Evolutionary conservation across 768 basidiomycete species (phyloP).

Genomic region (Lactarius akahatsu): DNA sequence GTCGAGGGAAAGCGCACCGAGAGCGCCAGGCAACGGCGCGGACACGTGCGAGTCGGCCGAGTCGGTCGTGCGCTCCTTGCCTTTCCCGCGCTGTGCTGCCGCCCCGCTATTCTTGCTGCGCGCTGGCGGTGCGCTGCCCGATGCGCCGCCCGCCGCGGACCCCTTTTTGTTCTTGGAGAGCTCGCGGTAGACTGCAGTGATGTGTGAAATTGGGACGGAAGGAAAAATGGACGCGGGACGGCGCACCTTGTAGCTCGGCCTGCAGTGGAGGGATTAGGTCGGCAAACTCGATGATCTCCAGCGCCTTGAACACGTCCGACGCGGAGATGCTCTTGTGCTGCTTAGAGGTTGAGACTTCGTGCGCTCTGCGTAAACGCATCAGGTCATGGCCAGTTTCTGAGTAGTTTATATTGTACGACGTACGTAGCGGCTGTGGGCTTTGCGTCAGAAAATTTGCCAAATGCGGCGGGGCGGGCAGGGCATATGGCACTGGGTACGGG

Average conservation of each 20-base stretch:
- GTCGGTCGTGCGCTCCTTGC: conserved; percentile 20
- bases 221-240: not conserved
- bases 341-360: conserved; percentile 81
- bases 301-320: conserved; percentile 84
- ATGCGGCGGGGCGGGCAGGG: not conserved
- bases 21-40: conserved; percentile 26
- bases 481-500: not conserved
- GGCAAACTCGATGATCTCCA: conserved; percentile 74
- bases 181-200: conserved; percentile 59
- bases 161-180: conserved; percentile 60
- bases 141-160: conserved; percentile 25
- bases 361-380: conserved; percentile 55
- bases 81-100: conserved; percentile 24
- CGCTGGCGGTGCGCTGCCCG: conserved; percentile 32
- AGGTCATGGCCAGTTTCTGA: not conserved
- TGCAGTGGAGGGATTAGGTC: conserved; percentile 66
- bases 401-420: conserved; percentile 38
- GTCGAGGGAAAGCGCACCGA: conserved; percentile 27
- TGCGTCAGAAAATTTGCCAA: not conserved
- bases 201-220: not conserved
- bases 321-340: conserved; percentile 89
- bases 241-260: conserved; percentile 61
- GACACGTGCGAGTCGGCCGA: conserved; percentile 18
- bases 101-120: conserved; percentile 10
- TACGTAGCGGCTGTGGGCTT: conserved; percentile 16